Base-by-base conservation (phyloP, 805 yeast genomes). In the Spathaspora arborariae region DNA sequence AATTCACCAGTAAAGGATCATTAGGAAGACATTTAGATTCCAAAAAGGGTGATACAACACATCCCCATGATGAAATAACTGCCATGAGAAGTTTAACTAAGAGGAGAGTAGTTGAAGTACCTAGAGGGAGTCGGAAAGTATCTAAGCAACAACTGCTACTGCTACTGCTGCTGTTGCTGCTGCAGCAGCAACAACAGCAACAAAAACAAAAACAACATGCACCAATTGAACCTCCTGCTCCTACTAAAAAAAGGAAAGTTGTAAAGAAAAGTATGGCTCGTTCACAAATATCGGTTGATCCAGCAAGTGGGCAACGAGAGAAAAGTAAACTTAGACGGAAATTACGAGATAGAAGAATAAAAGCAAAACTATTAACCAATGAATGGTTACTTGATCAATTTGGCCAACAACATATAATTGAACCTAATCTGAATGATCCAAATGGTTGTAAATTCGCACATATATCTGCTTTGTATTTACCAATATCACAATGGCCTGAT, bases 21-120 rank as follows among this genome's bases (percentile, higher is more conserved):
- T 63, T 80, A 46, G 85, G 85, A 1, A 65, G 86, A 30, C 86
- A 81, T 57, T 57, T 82, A 38, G 85, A 82, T 53, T 58, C 68
- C 39, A 74, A 78, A 50, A 76, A 77, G 45, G 86, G 85, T 1
- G 71, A 80, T 8, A 56, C 67, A 1, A 45, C 61, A 13, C 86
- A 81, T 51, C 85, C 85, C 0, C 56, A 64, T 1, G 78, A 71
- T 2, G 64, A 69, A 36, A 78, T 82, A 13, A 76, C 72, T 11
- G 56, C 55, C 42, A 51, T 80, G 36, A 56, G 85, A 24, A 65
- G 72, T 0, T 21, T 39, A 20, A 22, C 38, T 6, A n/a, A 34
- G 19, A 15, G 38, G n/a, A 30, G 38, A 7, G 18, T 11, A 4
- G 18, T 18, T 40, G 34, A 41, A 38, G 36, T 26, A 44, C 13